Base-by-base conservation (phyloP, 1,139 yeast genomes). In the Tardiomyces digboiensis region DNA sequence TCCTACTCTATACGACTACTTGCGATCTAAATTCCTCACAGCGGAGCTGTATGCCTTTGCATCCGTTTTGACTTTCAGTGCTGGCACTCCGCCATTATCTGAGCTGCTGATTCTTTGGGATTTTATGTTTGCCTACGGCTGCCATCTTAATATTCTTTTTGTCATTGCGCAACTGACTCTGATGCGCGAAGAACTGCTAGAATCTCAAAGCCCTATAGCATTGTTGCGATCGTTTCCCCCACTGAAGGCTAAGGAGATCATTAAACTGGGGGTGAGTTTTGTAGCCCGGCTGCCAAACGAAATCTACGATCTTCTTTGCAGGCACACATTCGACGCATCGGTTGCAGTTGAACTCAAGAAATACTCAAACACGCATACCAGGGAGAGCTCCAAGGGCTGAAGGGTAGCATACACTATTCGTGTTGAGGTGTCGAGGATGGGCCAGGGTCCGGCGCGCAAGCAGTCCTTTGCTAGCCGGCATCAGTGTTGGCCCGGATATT, bases 21-120 rank as follows among this genome's bases (percentile, higher is more conserved):
- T 84, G 41, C 76, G 74, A 48, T 72, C 82, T 43, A 82, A 82
- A 55, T 76, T 82, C 56, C 58, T 76, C 46, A 79, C 82, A 40
- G 89, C 96, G 0, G 88, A 88, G 57, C 79, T 88, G 29, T 88
- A 87, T 61, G 96, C 95, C 0, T 81, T 88, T 55, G 94, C 97
- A 0, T 61, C 94, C 1, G 86, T 88, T 0, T 67, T 89, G 50
- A 88, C 97, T 0, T 67, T 89, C 42, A 80, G 93, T 46, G 94
- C 96, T 4, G 86, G 95, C 57, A 87, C 95, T 2, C 95, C 95
- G 8, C 93, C 96, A 0, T 66, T 89, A 42, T 67, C 71, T 21
- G 85, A 88, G 50, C 87, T 85, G 1, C 65, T 88, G 40, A 75
- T 80, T 45, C 68, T 88, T 21, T 88, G 97, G 97, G 97, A 88